A percentile compares a stretch with the other conserved stretches of the same genome.
These are phyloP conservation scores for Forsythia suspensa DNA, from an alignment of 257 asterid species.

Conservation along the genomic window DNA sequence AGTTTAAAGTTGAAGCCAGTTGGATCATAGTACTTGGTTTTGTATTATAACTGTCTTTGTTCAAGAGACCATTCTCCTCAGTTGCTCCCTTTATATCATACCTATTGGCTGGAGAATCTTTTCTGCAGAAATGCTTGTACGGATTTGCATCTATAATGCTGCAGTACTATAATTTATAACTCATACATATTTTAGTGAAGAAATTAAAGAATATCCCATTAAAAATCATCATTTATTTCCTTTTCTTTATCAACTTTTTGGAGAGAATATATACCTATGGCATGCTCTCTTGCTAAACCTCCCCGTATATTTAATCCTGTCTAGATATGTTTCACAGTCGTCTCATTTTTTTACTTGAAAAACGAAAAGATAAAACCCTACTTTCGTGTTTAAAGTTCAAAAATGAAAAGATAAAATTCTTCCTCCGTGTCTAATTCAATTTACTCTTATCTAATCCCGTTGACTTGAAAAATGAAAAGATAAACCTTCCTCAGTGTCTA, in stretches of 20 bases:
- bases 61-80: conserved; percentile 29
- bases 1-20: conserved; percentile 13
- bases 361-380: too few relatives aligned
- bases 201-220: neutral
- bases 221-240: neutral
- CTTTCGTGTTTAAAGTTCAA: too few relatives aligned
- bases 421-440: too few relatives aligned
- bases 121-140: conserved; percentile 34
- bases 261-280: neutral
- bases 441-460: too few relatives aligned
- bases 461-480: too few relatives aligned
- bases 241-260: neutral
- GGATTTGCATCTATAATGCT: conserved; percentile 32
- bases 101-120: conserved; percentile 38
- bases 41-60: conserved; percentile 29
- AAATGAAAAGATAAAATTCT: too few relatives aligned
- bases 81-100: conserved; percentile 44
- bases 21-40: conserved; percentile 29
- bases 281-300: neutral
- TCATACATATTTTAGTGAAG: neutral
- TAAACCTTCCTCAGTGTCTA: too few relatives aligned
- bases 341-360: neutral
- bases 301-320: neutral
- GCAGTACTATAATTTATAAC: neutral
- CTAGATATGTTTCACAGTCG: neutral